Conservation (phyloP, 441 rosid species). For the Croton laevigatus region DNA sequence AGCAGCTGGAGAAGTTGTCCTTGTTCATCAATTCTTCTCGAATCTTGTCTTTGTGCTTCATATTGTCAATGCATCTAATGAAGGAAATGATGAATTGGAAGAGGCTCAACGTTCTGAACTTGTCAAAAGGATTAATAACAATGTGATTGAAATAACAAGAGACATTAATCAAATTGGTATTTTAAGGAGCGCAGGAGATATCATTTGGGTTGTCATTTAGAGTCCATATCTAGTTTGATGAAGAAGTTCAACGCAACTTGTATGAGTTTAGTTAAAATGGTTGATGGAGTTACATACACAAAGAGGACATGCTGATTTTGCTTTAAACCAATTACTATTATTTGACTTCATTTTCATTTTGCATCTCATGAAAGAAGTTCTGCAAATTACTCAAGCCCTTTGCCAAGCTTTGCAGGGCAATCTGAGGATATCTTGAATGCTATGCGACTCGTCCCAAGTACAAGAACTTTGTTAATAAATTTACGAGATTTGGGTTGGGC, state of each 20-base stretch:
- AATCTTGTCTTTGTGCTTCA: too few species aligned
- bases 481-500: not conserved
- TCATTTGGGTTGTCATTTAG: not conserved
- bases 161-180: not conserved
- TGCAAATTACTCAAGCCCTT: not conserved
- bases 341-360: not conserved
- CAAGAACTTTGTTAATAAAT: not conserved
- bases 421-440: not conserved
- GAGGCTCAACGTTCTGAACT: not conserved
- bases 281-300: not conserved
- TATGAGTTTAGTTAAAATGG: not conserved
- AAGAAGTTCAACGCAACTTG: not conserved
- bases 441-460: not conserved
- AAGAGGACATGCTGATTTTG: not conserved
- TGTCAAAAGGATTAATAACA: not conserved
- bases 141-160: not conserved
- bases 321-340: not conserved
- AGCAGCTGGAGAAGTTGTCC: too few species aligned
- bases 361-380: not conserved
- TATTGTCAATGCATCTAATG: too few species aligned
- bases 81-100: not conserved
- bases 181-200: not conserved
- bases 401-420: not conserved
- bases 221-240: not conserved
- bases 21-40: too few species aligned